These are phyloP conservation scores for Lactarius vividus DNA, from an alignment of 768 basidiomycete genomes.

Conservation along the genomic window DNA sequence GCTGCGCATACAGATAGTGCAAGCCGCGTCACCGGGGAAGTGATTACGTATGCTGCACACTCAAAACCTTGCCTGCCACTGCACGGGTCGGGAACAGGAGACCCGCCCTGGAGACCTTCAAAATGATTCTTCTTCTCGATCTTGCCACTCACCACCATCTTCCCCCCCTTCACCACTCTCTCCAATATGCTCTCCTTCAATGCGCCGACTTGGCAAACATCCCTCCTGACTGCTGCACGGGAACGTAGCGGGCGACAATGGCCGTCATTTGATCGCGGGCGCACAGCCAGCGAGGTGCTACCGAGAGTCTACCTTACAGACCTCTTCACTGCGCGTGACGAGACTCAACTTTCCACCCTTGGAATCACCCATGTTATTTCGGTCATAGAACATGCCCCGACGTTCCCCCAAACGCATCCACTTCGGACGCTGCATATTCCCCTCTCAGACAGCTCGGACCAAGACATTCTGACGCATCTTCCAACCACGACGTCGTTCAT, in stretches of 20 bases:
- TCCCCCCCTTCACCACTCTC: neutral
- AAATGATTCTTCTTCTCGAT: neutral
- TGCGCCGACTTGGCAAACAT: slow-evolving; percentile 15
- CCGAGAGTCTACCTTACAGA: slow-evolving; percentile 63
- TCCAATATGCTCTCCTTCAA: slow-evolving; percentile 19
- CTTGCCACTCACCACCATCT: slow-evolving; percentile 2
- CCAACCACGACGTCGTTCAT: slow-evolving; percentile 53
- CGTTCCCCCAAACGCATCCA: slow-evolving; percentile 22
- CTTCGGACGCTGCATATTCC: slow-evolving; percentile 54
- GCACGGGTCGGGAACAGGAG: neutral
- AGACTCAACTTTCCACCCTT: slow-evolving; percentile 46
- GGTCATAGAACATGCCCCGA: slow-evolving; percentile 51
- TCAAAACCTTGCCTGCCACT: neutral
- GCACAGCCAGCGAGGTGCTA: slow-evolving; percentile 36
- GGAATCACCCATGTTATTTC: slow-evolving; percentile 78
- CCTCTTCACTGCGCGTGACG: slow-evolving; percentile 50
- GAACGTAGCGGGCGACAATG: slow-evolving; percentile 7
- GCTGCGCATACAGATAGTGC: neutral
- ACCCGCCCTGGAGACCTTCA: neutral
- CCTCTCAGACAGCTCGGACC: slow-evolving; percentile 41
- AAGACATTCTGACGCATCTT: slow-evolving; percentile 46
- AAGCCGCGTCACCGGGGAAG: neutral
- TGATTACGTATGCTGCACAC: slow-evolving; percentile 12
- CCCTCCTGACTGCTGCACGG: slow-evolving; percentile 15
- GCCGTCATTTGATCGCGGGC: neutral